Conservation (phyloP, 2,329 filamentous ascomycete species). For the Coniochaeta sp. region DNA sequence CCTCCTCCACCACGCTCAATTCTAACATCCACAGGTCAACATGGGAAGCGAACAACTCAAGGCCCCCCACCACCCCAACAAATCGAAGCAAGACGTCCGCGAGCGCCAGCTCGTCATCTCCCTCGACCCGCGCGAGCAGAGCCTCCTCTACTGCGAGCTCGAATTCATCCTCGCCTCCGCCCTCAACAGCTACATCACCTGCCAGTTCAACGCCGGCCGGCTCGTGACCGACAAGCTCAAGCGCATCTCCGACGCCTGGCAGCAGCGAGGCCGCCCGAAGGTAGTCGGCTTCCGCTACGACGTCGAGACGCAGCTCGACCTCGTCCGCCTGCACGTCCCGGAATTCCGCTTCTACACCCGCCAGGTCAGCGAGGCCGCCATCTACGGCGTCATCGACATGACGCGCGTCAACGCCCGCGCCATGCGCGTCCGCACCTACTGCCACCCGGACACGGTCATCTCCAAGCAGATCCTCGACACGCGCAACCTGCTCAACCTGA, state of each 20-base stretch:
- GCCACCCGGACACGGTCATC: slow-evolving; percentile 50
- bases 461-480: slow-evolving; percentile 51
- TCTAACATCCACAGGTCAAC: slow-evolving; percentile 15
- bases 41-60: slow-evolving; percentile 26
- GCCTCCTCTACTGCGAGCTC: slow-evolving; percentile 51
- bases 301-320: slow-evolving; percentile 52
- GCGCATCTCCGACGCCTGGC: slow-evolving; percentile 44
- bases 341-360: slow-evolving; percentile 50
- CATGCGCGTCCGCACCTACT: slow-evolving; percentile 48
- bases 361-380: slow-evolving; percentile 30
- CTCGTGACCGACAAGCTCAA: slow-evolving; percentile 44
- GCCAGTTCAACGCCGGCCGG: slow-evolving; percentile 48
- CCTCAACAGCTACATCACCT: slow-evolving; percentile 43
- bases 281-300: slow-evolving; percentile 54
- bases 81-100: slow-evolving; percentile 22
- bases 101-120: slow-evolving; percentile 36
- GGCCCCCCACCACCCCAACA: slow-evolving; percentile 23
- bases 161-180: slow-evolving; percentile 46
- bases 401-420: slow-evolving; percentile 46
- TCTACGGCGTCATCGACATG: slow-evolving; percentile 40
- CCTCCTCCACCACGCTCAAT: neutral
- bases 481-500: slow-evolving; percentile 41
- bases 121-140: slow-evolving; percentile 48
- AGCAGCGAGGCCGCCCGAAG: slow-evolving; percentile 42
- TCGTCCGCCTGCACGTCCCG: slow-evolving; percentile 41